These are phyloP conservation scores for Cryptococcus sp. DNA, from an alignment of 1,284 basidiomycete species.

Conservation along the genomic window DNA sequence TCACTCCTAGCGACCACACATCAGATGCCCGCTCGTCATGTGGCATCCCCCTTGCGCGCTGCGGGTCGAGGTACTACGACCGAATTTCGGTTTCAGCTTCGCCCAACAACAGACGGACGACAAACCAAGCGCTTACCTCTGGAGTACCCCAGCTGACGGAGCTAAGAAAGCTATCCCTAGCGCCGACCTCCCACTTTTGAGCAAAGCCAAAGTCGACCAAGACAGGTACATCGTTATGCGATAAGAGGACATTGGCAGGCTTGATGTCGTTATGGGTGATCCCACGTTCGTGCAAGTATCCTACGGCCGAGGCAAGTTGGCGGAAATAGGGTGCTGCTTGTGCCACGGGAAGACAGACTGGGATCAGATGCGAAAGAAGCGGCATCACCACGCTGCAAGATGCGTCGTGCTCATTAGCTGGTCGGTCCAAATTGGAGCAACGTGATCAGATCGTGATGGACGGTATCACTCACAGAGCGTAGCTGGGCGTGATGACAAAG, in stretches of 20 bases:
- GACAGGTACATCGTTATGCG: conserved; percentile 70
- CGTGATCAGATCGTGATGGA: neutral
- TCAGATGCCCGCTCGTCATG: conserved; percentile 93
- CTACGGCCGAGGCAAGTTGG: conserved; percentile 80
- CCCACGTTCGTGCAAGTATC: conserved; percentile 80
- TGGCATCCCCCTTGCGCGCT: conserved; percentile 76
- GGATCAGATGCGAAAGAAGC: conserved; percentile 69
- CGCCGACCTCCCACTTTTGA: conserved; percentile 60
- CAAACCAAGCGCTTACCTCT: conserved; percentile 55
- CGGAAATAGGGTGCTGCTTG: conserved; percentile 81
- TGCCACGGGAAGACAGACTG: conserved; percentile 75
- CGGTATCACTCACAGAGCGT: conserved; percentile 69
- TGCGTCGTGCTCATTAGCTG: neutral
- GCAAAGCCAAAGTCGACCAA: conserved; percentile 92
- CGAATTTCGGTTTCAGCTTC: neutral
- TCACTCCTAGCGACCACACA: conserved; percentile 81
- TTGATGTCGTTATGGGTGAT: conserved; percentile 96
- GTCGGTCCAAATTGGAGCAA: neutral
- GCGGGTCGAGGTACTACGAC: conserved; percentile 77
- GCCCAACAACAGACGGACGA: neutral
- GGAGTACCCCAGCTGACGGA: conserved; percentile 86
- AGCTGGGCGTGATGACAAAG: conserved; percentile 87
- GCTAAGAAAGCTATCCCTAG: conserved; percentile 69
- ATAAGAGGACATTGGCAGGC: conserved; percentile 86
- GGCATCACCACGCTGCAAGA: conserved; percentile 50